Evolutionary conservation across 1,139 yeast genomes (phyloP), one percentile per base, ranked within the genome.

Genomic region (Taphrina communis): DNA sequence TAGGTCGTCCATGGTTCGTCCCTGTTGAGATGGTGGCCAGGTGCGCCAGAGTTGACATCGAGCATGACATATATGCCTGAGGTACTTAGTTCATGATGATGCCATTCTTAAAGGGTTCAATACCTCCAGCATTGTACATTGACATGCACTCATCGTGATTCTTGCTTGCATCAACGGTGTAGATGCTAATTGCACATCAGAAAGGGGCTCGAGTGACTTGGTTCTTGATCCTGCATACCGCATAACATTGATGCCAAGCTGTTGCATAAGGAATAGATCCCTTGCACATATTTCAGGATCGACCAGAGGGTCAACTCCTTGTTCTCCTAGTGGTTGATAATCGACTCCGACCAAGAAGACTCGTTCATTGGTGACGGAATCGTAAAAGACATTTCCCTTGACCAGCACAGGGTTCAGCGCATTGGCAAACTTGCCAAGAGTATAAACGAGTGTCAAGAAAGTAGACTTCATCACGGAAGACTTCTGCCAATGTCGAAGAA

Each of bases 91-190:
- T 1, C 2, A 1, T 2, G 2, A 19, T 9, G 19, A 12, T 46
- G n/a, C 19, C 8, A 3, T 46, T 9, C 2, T n/a, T 6, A 2
- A 9, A n/a, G 9, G 84, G 72, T 88, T 81, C 69, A 8, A 41
- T 56, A 56, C 97, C 97, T 8, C 96, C 97, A 69, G 89, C 88
- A 74, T 89, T 87, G 75, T 90, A 85, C 72, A 89, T 84, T 51
- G 90, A 82, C 96, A 92, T 90, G 82, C 98, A 92, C 74, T 85
- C 88, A 75, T 89, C 92, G 77, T 92, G 97, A 78, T 91, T 86
- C 69, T 86, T 75, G 71, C 78, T 91, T 90, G 25, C 83, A 83
- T 73, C 86, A 52, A 71, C 56, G 9, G 73, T 70, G 38, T 72
- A 72, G 19, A 86, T 86, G 76, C 62, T 58, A 44, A 25, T 44